Base-by-base conservation (phyloP, 2,329 filamentous ascomycete genomes). In the Parastagonospora avenae region DNA sequence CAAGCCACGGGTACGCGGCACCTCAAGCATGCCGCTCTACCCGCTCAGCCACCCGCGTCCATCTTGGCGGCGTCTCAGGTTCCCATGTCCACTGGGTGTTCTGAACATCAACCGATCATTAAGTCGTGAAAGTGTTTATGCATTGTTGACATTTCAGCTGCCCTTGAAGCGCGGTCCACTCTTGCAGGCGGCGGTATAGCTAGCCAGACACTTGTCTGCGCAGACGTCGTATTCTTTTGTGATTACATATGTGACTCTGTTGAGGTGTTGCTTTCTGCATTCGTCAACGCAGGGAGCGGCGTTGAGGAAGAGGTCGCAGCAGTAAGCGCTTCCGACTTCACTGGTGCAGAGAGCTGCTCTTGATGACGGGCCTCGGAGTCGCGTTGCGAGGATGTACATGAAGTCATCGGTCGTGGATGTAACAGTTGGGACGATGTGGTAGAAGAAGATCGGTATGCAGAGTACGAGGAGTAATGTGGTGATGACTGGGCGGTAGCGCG, bases 191-290 rank as follows among this genome's bases (percentile, higher is more conserved):
- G 14, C 11, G 32, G 28, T 27, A 31, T 52, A 52, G 27, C 2
- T n/a, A n/a, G 2, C 19, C 9, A 56, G 27, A 40, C 58, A 60
- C 2, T 15, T 31, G 16, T 59, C 53, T 16, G 54, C 48, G 47
- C 67, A 71, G n/a, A 56, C 47, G 2, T 67, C 66, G 32, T 66
- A 71, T 40, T 66, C 65, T n/a, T 52, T 42, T 1, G 62, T 68
- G 16, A 63, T 16, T 2, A 39, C 24, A n/a, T 61, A 57, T 2
- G 64, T 68, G 46, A 63, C 59, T n/a, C 67, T 52, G 35, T 71
- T 64, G 11, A 68, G 19, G 42, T 56, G 55, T 9, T 49, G 16
- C 33, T 63, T 63, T 12, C 64, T 50, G 44, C 67, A 71, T 44
- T 66, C 59, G 42, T 68, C 62, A 2, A 66, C 37, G 30, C 67